phyloP scores from a whole-genome alignment of 2,329 filamentous ascomycete species.

The Aspergillus piperis region DNA sequence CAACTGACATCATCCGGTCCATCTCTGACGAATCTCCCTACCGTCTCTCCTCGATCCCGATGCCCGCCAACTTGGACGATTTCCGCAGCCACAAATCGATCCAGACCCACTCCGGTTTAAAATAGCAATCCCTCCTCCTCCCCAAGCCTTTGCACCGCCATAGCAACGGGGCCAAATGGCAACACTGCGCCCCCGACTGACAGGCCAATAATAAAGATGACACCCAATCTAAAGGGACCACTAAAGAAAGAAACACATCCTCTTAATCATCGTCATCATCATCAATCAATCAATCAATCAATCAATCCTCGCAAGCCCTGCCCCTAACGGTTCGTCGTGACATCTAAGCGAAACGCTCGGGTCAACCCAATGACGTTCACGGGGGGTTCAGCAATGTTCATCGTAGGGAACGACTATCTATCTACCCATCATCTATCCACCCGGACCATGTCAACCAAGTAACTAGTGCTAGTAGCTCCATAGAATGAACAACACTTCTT shows the following conservation, averaged over 20 bases:
- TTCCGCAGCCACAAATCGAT: neutral
- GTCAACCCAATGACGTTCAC: no score
- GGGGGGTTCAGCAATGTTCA: no score
- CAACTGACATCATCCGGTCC: constrained; percentile 1
- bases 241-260: constrained; percentile 5
- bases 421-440: no score
- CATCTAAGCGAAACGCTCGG: no score
- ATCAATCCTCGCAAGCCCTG: no score
- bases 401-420: no score
- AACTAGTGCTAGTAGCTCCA: no score
- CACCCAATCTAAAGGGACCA: neutral
- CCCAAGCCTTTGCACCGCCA: constrained; percentile 13
- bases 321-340: no score
- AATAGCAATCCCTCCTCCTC: constrained; percentile 6
- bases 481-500: neutral
- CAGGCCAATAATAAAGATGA: neutral
- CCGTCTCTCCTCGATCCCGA: neutral
- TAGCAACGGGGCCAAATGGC: constrained; percentile 2
- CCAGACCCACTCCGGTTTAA: constrained; percentile 14
- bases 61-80: neutral
- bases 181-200: neutral
- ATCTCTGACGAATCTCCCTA: neutral
- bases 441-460: no score
- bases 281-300: no score
- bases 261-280: no score